phyloP scores from a whole-genome alignment of 805 yeast species.

The Sugiyamaella lignohabitans region DNA sequence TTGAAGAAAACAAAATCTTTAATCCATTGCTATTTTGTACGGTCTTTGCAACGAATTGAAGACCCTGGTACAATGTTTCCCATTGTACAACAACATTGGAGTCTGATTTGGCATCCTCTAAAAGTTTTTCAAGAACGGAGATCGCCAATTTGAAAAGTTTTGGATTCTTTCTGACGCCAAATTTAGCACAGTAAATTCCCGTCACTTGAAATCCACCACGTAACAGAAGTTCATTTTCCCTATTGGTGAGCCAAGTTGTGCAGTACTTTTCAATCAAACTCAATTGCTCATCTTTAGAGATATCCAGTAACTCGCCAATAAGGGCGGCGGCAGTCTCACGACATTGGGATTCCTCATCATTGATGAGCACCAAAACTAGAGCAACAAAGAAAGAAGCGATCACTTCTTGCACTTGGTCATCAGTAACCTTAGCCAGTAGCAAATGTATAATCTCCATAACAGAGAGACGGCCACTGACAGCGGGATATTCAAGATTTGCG shows the following conservation, averaged over 20 bases:
- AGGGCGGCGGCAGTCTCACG: slow-evolving; percentile 75
- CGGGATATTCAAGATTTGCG: slow-evolving; percentile 73
- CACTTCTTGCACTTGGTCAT: slow-evolving; percentile 38
- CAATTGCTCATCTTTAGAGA: slow-evolving; percentile 34
- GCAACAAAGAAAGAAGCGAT: slow-evolving; percentile 73
- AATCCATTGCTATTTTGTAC: slow-evolving; percentile 13
- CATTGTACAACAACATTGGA: slow-evolving; percentile 48
- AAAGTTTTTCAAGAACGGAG: slow-evolving; percentile 30
- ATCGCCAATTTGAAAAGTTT: slow-evolving; percentile 40
- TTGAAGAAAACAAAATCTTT: slow-evolving; percentile 28
- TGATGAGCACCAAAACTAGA: slow-evolving; percentile 65
- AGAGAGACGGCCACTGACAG: slow-evolving; percentile 80
- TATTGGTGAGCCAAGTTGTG: slow-evolving; percentile 56
- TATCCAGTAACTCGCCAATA: slow-evolving; percentile 47
- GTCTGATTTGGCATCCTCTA: slow-evolving; percentile 35
- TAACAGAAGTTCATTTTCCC: slow-evolving; percentile 42
- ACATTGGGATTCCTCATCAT: slow-evolving; percentile 73
- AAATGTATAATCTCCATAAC: slow-evolving; percentile 80
- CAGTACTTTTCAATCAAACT: slow-evolving; percentile 37
- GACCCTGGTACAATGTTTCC: slow-evolving; percentile 69
- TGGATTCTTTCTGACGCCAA: slow-evolving; percentile 40
- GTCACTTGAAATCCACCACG: slow-evolving; percentile 73
- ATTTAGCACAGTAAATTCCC: slow-evolving; percentile 49
- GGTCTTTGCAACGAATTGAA: slow-evolving; percentile 43
- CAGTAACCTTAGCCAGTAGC: slow-evolving; percentile 59